phyloP scores from a whole-genome alignment of 176 grass and related monocot species.

The Phragmites australis region DNA sequence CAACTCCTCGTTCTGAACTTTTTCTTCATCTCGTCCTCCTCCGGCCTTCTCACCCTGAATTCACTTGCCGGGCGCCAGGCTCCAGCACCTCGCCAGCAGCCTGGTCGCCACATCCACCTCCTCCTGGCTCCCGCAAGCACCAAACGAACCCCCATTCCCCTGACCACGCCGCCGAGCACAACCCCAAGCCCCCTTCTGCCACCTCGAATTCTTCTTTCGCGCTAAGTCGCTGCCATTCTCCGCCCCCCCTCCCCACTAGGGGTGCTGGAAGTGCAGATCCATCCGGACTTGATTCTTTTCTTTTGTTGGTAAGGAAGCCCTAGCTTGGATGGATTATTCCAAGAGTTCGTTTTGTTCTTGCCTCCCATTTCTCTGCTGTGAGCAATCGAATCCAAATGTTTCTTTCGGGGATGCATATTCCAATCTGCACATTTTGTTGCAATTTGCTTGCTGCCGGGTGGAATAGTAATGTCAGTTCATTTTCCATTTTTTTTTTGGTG shows the following conservation, averaged over 20 bases:
- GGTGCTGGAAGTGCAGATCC: neutral
- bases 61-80: neutral
- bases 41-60: neutral
- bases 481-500: neutral
- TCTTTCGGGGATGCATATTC: no score
- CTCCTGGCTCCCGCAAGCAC: no score
- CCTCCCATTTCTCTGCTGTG: neutral
- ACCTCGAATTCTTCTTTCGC: neutral
- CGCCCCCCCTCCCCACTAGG: neutral
- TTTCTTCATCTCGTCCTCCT: neutral
- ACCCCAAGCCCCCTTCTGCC: neutral
- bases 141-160: neutral
- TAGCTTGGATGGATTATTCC: neutral
- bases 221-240: neutral
- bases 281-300: neutral
- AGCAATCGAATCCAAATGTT: neutral
- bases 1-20: no score
- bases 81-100: constrained; percentile 1
- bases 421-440: neutral
- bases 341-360: neutral
- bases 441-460: neutral
- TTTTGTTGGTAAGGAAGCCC: neutral
- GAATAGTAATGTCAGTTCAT: neutral
- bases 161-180: neutral
- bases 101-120: neutral